These are phyloP conservation scores for Bipolaris cookei DNA, from an alignment of 2,329 filamentous ascomycete species.

Conservation along the genomic window DNA sequence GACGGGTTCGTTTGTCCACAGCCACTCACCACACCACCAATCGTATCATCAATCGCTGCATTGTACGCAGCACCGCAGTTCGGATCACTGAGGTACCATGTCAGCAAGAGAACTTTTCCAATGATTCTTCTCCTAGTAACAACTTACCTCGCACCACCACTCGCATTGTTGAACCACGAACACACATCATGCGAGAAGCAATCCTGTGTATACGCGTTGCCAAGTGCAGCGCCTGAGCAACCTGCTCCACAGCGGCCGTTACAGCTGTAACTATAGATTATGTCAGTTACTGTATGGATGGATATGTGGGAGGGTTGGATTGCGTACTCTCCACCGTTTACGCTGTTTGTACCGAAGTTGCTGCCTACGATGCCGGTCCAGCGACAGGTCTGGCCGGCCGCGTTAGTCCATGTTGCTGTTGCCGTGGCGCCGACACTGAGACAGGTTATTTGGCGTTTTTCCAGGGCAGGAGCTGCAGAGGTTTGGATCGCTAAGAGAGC, in stretches of 20 bases:
- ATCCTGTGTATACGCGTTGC: conserved; percentile 59
- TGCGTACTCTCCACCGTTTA: conserved; percentile 56
- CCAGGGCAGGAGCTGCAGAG: conserved; percentile 7
- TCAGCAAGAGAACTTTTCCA: neutral
- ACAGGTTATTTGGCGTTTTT: conserved; percentile 47
- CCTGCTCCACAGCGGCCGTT: conserved; percentile 59
- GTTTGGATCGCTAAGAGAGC: conserved; percentile 3
- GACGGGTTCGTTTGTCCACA: conserved; percentile 43
- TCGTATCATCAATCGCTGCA: conserved; percentile 54
- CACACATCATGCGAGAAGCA: conserved; percentile 61
- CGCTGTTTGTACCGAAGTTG: conserved; percentile 56
- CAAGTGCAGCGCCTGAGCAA: conserved; percentile 53
- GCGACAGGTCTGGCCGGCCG: conserved; percentile 52
- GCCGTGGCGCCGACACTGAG: conserved; percentile 51
- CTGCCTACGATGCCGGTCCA: conserved; percentile 56
- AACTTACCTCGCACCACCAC: conserved; percentile 54
- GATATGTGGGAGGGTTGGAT: neutral
- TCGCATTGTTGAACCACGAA: conserved; percentile 59
- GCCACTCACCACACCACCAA: conserved; percentile 42
- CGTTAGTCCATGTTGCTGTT: conserved; percentile 57
- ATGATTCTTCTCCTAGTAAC: neutral
- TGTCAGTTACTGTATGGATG: conserved; percentile 7
- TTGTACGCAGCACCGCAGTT: conserved; percentile 57
- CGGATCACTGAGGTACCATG: conserved; percentile 47
- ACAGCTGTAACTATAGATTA: conserved; percentile 54